Base-by-base conservation (phyloP, 441 rosid genomes). In the Viola pubescens region DNA sequence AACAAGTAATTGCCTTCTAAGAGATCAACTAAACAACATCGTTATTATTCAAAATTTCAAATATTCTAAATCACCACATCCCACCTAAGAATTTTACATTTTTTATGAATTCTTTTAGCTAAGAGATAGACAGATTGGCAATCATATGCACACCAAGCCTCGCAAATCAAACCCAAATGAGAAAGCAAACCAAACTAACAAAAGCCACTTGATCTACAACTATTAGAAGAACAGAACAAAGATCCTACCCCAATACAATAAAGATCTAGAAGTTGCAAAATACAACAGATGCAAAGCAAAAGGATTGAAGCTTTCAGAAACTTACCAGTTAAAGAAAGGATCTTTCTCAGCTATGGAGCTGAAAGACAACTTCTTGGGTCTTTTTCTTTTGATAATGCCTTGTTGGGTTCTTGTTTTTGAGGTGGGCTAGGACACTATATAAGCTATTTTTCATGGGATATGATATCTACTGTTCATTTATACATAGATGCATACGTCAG, bases 161-260 rank as follows among this genome's bases (percentile, higher is more conserved):
- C 9, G 48, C n/a, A 59, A 44, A 37, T 3, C 37, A 52, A 65
- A 53, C 41, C 56, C 53, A 43, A 10, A 58, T 58, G 10, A 39
- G 14, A 56, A 56, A 45, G 52, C 37, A 48, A 44, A 47, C 26
- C 0, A 40, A 19, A 47, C 9, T 14, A 48, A 16, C n/a, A 14
- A 43, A 45, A 61, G 51, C n/a, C 48, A 38, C 9, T 54, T 69
- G 81, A 83, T 83, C 83, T 72, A 56, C 60, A 14, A 68, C 64
- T 53, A 58, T 46, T 14, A 53, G 42, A 34, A 38, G 42, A 68
- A 58, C 14, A 68, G 34, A 26, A 26, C 16, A 64, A 48, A 52
- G 60, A 64, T 60, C 71, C 62, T 26, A 60, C 58, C 14, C 37
- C 4, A 67, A 55, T 26, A 61, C 63, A 37, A 60, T 13, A 58